Percentiles rank a stretch among this genome's conserved stretches.
These are phyloP conservation scores for Neonothopanus nambi DNA, from an alignment of 1,284 basidiomycete species.

Conservation along the genomic window DNA sequence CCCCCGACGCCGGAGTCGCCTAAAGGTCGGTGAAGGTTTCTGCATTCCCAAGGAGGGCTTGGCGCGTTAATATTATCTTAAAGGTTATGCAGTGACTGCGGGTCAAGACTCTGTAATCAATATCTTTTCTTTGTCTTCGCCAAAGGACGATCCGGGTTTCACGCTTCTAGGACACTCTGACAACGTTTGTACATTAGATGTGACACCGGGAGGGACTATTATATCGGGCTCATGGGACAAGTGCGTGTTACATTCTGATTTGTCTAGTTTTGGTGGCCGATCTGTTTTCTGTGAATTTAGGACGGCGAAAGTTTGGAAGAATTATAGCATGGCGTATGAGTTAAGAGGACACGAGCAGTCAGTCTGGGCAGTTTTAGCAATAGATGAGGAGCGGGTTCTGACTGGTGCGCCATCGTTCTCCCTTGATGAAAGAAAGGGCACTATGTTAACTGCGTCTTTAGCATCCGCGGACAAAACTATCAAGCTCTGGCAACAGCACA, in stretches of 20 bases:
- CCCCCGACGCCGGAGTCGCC: conserved; percentile 66
- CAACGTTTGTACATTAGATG: conserved; percentile 89
- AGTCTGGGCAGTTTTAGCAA: conserved; percentile 90
- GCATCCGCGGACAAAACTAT: conserved; percentile 97
- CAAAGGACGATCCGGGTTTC: conserved; percentile 71
- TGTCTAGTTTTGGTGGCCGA: not conserved
- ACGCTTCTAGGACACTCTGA: conserved; percentile 87
- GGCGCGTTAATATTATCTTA: conserved; percentile 19
- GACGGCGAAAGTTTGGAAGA: conserved; percentile 92
- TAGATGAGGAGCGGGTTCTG: conserved; percentile 79
- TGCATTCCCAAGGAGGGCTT: conserved; percentile 15
- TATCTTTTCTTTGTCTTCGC: conserved; percentile 64
- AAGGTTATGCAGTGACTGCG: conserved; percentile 83
- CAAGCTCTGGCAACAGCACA: conserved; percentile 82
- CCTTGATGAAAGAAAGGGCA: not conserved
- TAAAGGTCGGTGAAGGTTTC: conserved; percentile 44
- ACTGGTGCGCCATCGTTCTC: conserved; percentile 61
- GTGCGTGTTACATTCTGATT: conserved; percentile 46
- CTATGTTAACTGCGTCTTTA: conserved; percentile 30
- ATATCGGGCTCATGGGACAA: conserved; percentile 98
- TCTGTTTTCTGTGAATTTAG: conserved; percentile 40
- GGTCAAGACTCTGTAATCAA: conserved; percentile 87
- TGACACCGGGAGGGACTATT: conserved; percentile 67
- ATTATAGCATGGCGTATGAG: conserved; percentile 75
- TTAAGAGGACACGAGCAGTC: conserved; percentile 88